Percentiles rank a stretch among this genome's conserved stretches.
phyloP scores from a whole-genome alignment of 176 grass and related monocot species.

The Chloris gayana region DNA sequence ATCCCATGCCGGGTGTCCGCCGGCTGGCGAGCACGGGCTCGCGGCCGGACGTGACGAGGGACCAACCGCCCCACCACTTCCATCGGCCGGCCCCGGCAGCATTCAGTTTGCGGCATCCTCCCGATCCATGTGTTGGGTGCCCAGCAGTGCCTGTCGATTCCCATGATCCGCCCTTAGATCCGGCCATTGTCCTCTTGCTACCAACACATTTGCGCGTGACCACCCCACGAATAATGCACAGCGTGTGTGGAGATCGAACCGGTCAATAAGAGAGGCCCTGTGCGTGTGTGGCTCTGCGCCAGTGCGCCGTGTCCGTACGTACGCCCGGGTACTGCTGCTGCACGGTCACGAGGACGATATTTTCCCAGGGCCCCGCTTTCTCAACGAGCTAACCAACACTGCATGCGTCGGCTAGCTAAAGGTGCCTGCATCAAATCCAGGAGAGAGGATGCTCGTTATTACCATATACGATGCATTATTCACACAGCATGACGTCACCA shows the following conservation, averaged over 20 bases:
- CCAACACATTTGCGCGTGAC: background rate
- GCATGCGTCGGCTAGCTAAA: background rate
- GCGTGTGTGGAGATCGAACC: background rate
- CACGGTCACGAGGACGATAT: conserved; percentile 19
- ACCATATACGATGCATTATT: background rate
- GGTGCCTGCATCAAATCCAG: background rate
- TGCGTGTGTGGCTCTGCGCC: background rate
- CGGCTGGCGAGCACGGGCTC: conserved; percentile 33
- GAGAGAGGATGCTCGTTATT: background rate
- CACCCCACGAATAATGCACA: background rate
- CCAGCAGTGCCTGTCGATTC: background rate
- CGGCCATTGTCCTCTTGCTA: conserved; percentile 25
- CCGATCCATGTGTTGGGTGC: background rate
- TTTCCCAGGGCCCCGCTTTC: background rate
- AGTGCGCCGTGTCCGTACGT: conserved; percentile 30
- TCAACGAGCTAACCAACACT: no score
- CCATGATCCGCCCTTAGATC: background rate
- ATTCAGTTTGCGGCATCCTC: background rate
- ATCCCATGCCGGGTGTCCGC: conserved; percentile 32
- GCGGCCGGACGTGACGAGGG: conserved; percentile 35
- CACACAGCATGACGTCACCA: background rate
- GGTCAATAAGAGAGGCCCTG: background rate
- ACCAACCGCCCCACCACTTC: conserved; percentile 1
- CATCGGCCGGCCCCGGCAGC: no score
- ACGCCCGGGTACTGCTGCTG: conserved; percentile 2